Evolutionary conservation across 2,329 filamentous ascomycete genomes (phyloP).

Genomic region (Metarhizium anisopliae): DNA sequence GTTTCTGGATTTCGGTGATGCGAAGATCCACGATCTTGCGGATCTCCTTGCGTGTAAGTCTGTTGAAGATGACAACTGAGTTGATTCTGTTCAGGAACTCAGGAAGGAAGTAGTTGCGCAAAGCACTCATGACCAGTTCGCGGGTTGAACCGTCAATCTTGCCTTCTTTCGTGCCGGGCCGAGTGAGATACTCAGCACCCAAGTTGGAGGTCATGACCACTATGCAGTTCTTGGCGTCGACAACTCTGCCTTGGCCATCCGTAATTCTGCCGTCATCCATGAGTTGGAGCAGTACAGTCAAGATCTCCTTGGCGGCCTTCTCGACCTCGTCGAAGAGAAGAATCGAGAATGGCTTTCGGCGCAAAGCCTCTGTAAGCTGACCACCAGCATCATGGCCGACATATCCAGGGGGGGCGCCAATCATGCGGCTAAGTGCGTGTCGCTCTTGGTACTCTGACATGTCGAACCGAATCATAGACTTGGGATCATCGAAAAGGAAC

Average conservation of each 20-base stretch:
- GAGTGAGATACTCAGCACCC: slow-evolving; percentile 85
- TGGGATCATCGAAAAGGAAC: slow-evolving; percentile 94
- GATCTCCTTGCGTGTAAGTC: slow-evolving; percentile 81
- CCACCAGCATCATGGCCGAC: slow-evolving; percentile 94
- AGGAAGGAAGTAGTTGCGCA: slow-evolving; percentile 93
- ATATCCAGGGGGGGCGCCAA: slow-evolving; percentile 92
- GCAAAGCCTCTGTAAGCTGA: slow-evolving; percentile 88
- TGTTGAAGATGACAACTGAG: slow-evolving; percentile 96
- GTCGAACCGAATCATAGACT: slow-evolving; percentile 97
- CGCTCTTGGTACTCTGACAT: slow-evolving; percentile 99
- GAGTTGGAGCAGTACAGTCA: slow-evolving; percentile 95
- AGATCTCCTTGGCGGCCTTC: slow-evolving; percentile 94
- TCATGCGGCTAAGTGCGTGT: slow-evolving; percentile 92
- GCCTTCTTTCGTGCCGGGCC: slow-evolving; percentile 69
- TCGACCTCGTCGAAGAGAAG: slow-evolving; percentile 96
- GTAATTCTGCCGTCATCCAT: slow-evolving; percentile 99
- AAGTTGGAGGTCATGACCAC: slow-evolving; percentile 99
- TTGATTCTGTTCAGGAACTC: slow-evolving; percentile 98
- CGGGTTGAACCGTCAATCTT: slow-evolving; percentile 76
- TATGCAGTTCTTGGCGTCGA: slow-evolving; percentile 96
- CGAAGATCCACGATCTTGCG: slow-evolving; percentile 92
- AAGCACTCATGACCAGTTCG: slow-evolving; percentile 82
- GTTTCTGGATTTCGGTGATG: slow-evolving; percentile 80
- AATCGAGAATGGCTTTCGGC: slow-evolving; percentile 94
- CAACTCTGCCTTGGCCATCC: slow-evolving; percentile 88